Conservation (phyloP, 1,284 basidiomycete genomes). For the Omphalotus olearius region DNA sequence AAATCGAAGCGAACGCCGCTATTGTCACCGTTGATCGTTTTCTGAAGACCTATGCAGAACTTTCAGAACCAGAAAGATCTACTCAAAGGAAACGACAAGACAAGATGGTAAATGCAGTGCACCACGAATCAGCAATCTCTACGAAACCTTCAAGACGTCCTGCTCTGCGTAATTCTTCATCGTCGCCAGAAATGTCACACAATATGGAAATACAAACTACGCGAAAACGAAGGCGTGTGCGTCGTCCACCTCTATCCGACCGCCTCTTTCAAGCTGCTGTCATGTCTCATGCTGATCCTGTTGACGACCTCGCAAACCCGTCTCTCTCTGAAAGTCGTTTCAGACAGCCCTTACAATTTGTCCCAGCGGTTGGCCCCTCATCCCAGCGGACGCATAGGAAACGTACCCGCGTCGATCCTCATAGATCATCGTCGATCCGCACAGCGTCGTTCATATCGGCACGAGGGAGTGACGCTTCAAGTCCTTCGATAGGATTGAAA, state of each 20-base stretch:
- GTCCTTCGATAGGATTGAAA: not conserved
- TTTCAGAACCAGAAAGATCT: not conserved
- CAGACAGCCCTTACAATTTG: too few relatives aligned
- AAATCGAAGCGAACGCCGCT: too few relatives aligned
- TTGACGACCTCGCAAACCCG: conserved; percentile 3
- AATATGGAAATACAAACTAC: too few relatives aligned
- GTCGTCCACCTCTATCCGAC: not conserved
- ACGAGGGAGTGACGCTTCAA: not conserved
- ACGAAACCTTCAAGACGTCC: not conserved
- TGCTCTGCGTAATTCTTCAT: not conserved
- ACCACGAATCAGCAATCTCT: not conserved
- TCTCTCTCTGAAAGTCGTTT: not conserved
- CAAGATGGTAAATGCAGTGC: not conserved
- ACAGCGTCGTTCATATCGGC: conserved; percentile 6
- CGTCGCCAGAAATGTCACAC: not conserved
- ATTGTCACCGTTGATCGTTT: too few relatives aligned
- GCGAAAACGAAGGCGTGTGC: not conserved
- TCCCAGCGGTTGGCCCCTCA: too few relatives aligned
- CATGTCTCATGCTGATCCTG: conserved; percentile 3
- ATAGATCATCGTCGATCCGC: not conserved
- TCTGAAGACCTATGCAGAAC: not conserved
- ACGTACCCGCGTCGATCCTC: conserved; percentile 2
- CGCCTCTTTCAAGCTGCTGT: conserved; percentile 8
- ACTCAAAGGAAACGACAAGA: not conserved
- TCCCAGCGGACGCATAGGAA: too few relatives aligned